phyloP scores from a whole-genome alignment of 2,329 filamentous ascomycete genomes.

The Trichoderma sp. region DNA sequence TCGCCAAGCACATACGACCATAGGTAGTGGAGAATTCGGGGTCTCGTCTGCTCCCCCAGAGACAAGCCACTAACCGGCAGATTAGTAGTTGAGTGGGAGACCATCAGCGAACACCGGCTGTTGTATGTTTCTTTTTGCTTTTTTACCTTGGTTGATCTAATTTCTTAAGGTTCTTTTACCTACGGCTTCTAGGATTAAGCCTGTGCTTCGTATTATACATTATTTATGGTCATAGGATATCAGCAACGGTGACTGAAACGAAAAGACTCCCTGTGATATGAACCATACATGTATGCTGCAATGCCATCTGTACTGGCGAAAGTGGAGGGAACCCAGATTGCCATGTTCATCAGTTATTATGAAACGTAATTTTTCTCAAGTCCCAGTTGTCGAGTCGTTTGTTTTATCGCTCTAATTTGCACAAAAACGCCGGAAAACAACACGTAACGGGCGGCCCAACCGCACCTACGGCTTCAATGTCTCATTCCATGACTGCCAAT shows the following conservation, averaged over 20 bases:
- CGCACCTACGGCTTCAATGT: slow-evolving; percentile 1
- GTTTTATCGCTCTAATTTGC: not conserved
- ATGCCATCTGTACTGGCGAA: no score
- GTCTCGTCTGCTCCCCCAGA: not conserved
- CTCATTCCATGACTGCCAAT: slow-evolving; percentile 38
- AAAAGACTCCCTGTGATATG: no score
- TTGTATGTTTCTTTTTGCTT: not conserved
- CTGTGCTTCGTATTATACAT: not conserved
- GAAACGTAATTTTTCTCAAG: not conserved
- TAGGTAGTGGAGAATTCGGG: not conserved
- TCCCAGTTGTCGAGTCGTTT: not conserved
- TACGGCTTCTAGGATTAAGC: not conserved
- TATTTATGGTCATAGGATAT: no score
- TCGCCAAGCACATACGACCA: not conserved
- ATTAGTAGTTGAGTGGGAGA: not conserved
- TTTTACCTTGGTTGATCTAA: not conserved
- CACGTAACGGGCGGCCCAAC: not conserved
- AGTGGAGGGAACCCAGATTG: not conserved
- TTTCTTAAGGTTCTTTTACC: not conserved
- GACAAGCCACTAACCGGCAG: not conserved
- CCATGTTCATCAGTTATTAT: not conserved
- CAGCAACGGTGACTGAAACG: no score
- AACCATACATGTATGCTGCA: no score
- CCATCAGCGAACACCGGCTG: not conserved
- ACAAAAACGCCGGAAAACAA: not conserved